Conservation (phyloP, 2,329 filamentous ascomycete genomes). For the Colletotrichum nymphaeae region DNA sequence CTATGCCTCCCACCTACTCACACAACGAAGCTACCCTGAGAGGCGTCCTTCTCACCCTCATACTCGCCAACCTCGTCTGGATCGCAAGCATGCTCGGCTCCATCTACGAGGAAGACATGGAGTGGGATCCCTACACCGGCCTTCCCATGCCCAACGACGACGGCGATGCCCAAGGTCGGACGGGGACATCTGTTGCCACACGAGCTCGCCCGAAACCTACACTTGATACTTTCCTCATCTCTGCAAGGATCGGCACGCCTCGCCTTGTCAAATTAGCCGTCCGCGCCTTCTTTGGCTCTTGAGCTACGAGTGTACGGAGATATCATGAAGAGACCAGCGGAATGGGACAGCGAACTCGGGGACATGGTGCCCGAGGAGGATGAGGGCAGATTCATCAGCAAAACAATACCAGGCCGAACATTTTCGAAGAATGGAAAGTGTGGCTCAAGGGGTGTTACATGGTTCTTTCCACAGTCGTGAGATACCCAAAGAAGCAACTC, state of each 20-base stretch:
- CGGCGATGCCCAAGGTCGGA: no score
- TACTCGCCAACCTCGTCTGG: background rate
- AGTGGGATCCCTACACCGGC: background rate
- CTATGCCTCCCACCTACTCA: background rate
- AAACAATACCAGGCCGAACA: no score
- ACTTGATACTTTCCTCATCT: background rate
- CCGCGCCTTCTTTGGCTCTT: background rate
- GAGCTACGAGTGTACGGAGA: background rate
- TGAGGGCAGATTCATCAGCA: background rate
- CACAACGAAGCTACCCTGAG: background rate
- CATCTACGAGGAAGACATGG: background rate
- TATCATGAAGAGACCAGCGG: background rate
- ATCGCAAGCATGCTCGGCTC: background rate
- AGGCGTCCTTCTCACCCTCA: background rate
- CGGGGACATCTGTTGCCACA: background rate
- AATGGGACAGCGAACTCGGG: background rate
- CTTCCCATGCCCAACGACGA: background rate
- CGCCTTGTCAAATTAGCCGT: background rate
- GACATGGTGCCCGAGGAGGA: background rate
- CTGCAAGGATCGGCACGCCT: background rate
- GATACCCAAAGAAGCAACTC: background rate
- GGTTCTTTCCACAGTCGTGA: background rate
- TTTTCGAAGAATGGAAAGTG: background rate
- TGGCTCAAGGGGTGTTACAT: background rate
- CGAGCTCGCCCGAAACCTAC: background rate